These are phyloP conservation scores for Marsdenia floribunda DNA, from an alignment of 257 asterid genomes.

Conservation along the genomic window DNA sequence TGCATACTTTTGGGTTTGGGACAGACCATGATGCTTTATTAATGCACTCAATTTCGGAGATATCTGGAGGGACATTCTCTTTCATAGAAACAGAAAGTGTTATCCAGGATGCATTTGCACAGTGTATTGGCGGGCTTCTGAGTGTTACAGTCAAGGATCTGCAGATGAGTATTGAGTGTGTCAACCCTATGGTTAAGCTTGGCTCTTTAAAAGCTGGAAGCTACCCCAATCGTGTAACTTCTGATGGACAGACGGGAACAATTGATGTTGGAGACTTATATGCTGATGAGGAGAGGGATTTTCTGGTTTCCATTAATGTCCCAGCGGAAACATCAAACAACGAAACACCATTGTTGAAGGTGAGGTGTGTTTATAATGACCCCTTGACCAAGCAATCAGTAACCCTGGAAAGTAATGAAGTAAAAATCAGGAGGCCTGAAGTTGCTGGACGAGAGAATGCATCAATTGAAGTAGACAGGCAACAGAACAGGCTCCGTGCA, in stretches of 20 bases:
- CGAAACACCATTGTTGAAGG: conserved; percentile 55
- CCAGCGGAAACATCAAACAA: conserved; percentile 49
- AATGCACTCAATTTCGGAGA: conserved; percentile 92
- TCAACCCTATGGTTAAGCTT: conserved; percentile 45
- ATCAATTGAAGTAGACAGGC: conserved; percentile 90
- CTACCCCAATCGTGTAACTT: conserved; percentile 43
- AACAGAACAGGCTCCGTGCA: conserved; percentile 67
- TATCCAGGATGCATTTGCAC: conserved; percentile 99
- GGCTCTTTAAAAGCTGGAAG: conserved; percentile 70
- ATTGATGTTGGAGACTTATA: conserved; percentile 83
- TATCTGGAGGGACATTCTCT: conserved; percentile 94
- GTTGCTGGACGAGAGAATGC: conserved; percentile 28
- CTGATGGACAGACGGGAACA: conserved; percentile 51
- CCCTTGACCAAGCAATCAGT: conserved; percentile 64
- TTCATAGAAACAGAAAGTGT: conserved; percentile 91
- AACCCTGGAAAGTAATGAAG: conserved; percentile 42
- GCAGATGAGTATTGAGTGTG: conserved; percentile 49
- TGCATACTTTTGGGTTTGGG: conserved; percentile 92
- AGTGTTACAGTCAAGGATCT: conserved; percentile 88
- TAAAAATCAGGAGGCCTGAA: conserved; percentile 53
- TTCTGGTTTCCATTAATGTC: conserved; percentile 56
- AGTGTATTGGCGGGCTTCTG: conserved; percentile 95
- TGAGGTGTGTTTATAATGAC: conserved; percentile 54
- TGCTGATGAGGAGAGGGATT: conserved; percentile 96
- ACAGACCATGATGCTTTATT: conserved; percentile 81